A percentile compares a stretch with the other conserved stretches of the same genome.
phyloP scores from a whole-genome alignment of 176 grass and related monocot species.

The Paspalum vaginatum region DNA sequence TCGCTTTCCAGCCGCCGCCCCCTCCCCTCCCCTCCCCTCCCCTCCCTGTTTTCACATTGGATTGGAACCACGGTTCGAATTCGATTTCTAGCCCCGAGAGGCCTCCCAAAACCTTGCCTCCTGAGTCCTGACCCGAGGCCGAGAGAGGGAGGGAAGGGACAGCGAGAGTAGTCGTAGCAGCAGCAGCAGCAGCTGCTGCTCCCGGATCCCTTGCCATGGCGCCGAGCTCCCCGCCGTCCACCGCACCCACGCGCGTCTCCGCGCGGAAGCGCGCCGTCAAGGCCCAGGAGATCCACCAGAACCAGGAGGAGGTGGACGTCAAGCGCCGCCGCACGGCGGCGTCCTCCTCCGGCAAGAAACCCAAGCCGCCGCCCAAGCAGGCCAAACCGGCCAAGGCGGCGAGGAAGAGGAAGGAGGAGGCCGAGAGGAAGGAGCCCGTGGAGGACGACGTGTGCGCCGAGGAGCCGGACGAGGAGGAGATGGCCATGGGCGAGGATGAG shows the following conservation, averaged over 20 bases:
- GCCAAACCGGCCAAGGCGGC: conserved; percentile 19
- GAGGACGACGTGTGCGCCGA: conserved; percentile 37
- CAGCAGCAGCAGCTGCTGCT: background rate
- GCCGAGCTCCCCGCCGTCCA: conserved; percentile 1
- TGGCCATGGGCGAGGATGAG: conserved; percentile 38
- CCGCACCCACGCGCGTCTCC: background rate
- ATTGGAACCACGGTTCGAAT: background rate
- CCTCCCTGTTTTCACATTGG: background rate
- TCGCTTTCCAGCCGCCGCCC: background rate
- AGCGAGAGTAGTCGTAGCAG: too few relatives aligned
- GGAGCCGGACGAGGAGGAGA: conserved; percentile 39
- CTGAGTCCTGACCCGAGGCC: background rate
- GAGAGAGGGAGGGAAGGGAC: background rate
- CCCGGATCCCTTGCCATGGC: background rate
- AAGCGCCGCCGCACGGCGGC: background rate
- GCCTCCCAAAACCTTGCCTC: background rate
- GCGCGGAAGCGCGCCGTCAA: conserved; percentile 14
- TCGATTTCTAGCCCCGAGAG: background rate
- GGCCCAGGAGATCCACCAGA: background rate
- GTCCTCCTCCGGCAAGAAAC: background rate
- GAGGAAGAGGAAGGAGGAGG: conserved; percentile 3
- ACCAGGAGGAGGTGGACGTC: background rate
- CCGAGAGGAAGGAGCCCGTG: background rate
- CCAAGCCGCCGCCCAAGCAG: conserved; percentile 8
- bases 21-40: background rate